Percentiles rank a stretch among this genome's conserved stretches.
phyloP scores from a whole-genome alignment of 768 basidiomycete genomes.

The Mycena epipterygia region DNA sequence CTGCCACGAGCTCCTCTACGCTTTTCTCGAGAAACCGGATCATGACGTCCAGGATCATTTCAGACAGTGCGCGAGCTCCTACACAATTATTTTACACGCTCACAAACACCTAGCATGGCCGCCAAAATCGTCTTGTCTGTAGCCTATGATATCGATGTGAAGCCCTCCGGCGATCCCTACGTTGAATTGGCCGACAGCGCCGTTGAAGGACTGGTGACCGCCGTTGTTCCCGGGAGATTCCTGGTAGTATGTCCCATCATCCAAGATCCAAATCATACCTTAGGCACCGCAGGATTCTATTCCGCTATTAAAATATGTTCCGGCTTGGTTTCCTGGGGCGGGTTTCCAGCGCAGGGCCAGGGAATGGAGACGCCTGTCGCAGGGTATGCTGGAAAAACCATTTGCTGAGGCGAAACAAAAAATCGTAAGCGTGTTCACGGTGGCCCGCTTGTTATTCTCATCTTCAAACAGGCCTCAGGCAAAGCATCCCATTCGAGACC shows the following conservation, averaged over 20 bases:
- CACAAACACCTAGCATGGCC: conserved; percentile 49
- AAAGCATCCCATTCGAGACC: conserved; percentile 30
- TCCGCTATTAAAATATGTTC: conserved; percentile 47
- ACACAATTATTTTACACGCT: background rate
- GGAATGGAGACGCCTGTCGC: conserved; percentile 46
- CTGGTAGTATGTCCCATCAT: conserved; percentile 47
- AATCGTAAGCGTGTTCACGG: conserved; percentile 44
- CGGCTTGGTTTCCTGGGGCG: conserved; percentile 59
- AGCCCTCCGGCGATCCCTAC: conserved; percentile 60
- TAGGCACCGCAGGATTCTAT: conserved; percentile 45
- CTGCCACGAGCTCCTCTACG: conserved; percentile 48
- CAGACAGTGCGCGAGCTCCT: conserved; percentile 50
- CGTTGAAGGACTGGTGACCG: conserved; percentile 47
- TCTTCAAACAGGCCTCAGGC: conserved; percentile 29
- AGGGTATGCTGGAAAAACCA: conserved; percentile 55
- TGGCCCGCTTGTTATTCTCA: conserved; percentile 14
- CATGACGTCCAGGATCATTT: conserved; percentile 49
- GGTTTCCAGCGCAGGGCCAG: conserved; percentile 58
- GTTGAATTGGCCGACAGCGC: conserved; percentile 57
- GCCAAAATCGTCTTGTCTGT: conserved; percentile 57
- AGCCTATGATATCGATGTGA: conserved; percentile 62
- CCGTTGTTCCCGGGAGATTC: conserved; percentile 57
- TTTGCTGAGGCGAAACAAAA: conserved; percentile 50
- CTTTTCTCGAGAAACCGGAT: too few species aligned
- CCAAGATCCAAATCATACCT: background rate